Evolutionary conservation across 176 grass and related monocot genomes (phyloP), one percentile per base, ranked within the genome.

Genomic region (Alopecurus myosuroides): DNA sequence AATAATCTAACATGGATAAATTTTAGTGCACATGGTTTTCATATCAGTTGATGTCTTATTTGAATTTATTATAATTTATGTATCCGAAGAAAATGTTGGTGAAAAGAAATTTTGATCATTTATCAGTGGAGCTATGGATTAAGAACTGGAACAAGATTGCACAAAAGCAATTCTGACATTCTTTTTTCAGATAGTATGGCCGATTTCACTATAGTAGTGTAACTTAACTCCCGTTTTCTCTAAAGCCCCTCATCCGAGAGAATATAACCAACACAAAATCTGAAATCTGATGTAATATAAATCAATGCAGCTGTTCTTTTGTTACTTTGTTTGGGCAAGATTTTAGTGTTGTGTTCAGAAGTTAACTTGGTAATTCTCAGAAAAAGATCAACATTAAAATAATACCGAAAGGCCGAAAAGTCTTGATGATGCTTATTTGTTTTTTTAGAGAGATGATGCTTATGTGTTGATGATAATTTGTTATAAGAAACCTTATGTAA

Each of bases 261-360:
- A 45, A 70, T 45, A 44, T 3, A 72, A 52, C 22, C 17, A 8
- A 39, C 33, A 48, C 51, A 34, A 67, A 44, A 75, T n/a, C 34
- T 7, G 8, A 49, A 75, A 69, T 77, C 35, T 48, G 1, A 12
- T 42, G 12, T 12, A 9, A 81, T 4, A 52, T 9, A 79, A 80
- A 53, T 6, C 26, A 79, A 40, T 26, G 2, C 56, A 68, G 23
- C 18, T 76, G 20, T 48, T 57, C 14, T 36, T 65, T 40, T 76
- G 31, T 74, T 85, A 64, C 49, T 66, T 76, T 76, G 26, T 67
- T 81, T 64, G 56, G 77, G 28, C 42, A 53, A 19, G 26, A 73
- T 19, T 81, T 55, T 51, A 29, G 37, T 28, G 35, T 53, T 51
- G n/a, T 30, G 42, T 76, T 39, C 35, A 17, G 3, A 9, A 10